Evolutionary conservation across 345 rosid species (phyloP), one percentile per base, ranked within the genome.

Genomic region (Bruguiera sexangula): DNA sequence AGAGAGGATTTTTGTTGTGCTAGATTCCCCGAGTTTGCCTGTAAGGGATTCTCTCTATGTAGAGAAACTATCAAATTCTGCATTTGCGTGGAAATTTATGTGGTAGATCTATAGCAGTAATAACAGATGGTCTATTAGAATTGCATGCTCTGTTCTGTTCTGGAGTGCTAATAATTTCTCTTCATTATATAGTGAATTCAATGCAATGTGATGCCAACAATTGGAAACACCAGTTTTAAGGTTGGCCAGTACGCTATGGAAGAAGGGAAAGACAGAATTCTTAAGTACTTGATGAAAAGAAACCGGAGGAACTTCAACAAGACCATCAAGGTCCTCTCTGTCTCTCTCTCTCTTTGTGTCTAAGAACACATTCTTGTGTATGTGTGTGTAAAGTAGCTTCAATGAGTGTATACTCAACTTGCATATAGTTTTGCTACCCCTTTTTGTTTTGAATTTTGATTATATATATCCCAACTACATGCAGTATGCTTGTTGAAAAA

Each of bases 401-500:
- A 37, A 37, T 37, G 9, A 9, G 43, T 37, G 43, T 36, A 37
- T 37, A 10, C 13, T 10, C 43, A 37, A 37, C 11, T 37, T 37
- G 8, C 11, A 37, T 37, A 37, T 37, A 37, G 43, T 37, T 8
- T 37, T 21, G 26, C 58, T 11, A 5, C 32, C 32, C 32, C 32
- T 4, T 30, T 30, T 30, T 31, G 32, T 31, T 31, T 31, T 31
- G 32, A 31, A 31, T 31, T 31, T 4, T 31, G 32, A 31, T 31
- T 31, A 31, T 31, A 31, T 31, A 31, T 21, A 8, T 9, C 10
- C 57, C 26, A n/a, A 22, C 4, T 61, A 3, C 37, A 31, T 68
- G 75, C 84, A 93, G 96, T 93, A 93, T 72, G 92, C 91, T 26
- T 93, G 98, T 63, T 93, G 96, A 20, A 90, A 93, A 85, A 86